Conservation (phyloP, 371 early-diverging fungal species). For the Blakeslea trispora region DNA sequence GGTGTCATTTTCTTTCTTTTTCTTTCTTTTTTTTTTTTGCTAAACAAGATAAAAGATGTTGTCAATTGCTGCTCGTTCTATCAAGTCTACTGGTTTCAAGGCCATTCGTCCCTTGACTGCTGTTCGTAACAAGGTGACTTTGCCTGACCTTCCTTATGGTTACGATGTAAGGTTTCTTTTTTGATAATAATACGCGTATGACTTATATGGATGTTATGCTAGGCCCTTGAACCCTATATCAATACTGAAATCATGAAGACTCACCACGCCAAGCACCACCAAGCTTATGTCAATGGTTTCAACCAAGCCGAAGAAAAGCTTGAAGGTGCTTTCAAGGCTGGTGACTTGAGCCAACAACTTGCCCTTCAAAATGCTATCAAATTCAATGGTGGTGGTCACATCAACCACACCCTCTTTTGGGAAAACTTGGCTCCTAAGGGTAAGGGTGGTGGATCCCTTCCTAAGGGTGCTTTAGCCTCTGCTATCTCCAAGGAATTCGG, state of each 20-base stretch:
- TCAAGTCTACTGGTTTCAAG: conserved; percentile 29
- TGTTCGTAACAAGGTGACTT: conserved; percentile 65
- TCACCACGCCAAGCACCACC: conserved; percentile 98
- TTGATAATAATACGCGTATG: conserved; percentile 9
- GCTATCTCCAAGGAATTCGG: conserved; percentile 85
- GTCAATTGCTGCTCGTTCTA: conserved; percentile 49
- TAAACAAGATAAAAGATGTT: conserved; percentile 41
- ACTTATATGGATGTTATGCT: conserved; percentile 2
- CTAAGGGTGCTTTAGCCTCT: conserved; percentile 27
- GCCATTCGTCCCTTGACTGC: conserved; percentile 49
- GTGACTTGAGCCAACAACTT: conserved; percentile 74
- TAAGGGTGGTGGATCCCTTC: conserved; percentile 24
- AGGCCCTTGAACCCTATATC: conserved; percentile 94
- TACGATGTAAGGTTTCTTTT: conserved; percentile 59
- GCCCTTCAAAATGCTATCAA: conserved; percentile 81
- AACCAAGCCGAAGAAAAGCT: conserved; percentile 73
- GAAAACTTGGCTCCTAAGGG: conserved; percentile 84
- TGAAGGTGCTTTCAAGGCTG: conserved; percentile 64
- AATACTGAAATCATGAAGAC: conserved; percentile 94
- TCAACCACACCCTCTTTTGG: conserved; percentile 99
- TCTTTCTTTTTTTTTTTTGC: conserved; percentile 10
- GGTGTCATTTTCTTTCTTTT: conserved; percentile 8
- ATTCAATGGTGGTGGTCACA: conserved; percentile 98
- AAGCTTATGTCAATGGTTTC: conserved; percentile 64
- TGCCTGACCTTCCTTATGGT: conserved; percentile 77